Conservation (phyloP, 345 rosid species). For the Melaleuca quinquenervia region DNA sequence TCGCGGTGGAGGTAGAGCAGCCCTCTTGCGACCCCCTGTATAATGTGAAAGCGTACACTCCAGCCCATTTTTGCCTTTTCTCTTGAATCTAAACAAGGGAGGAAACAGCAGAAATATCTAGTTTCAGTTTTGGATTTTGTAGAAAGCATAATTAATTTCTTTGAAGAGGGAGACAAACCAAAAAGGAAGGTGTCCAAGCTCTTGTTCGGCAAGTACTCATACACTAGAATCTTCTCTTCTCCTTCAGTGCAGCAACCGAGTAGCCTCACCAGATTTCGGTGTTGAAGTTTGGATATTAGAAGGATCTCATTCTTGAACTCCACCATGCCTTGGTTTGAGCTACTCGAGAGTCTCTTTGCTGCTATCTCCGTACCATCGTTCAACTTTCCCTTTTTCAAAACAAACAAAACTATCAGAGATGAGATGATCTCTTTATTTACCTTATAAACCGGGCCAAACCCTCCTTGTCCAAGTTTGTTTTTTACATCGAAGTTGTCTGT, state of each 20-base stretch:
- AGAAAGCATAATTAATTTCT: background rate
- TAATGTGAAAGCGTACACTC: slow-evolving; percentile 12
- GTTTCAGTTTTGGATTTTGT: background rate
- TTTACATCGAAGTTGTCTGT: background rate
- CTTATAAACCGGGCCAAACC: slow-evolving; percentile 8
- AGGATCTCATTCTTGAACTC: slow-evolving; percentile 53
- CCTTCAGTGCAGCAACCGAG: slow-evolving; percentile 46
- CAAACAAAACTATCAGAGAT: slow-evolving; percentile 1
- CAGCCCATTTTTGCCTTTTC: slow-evolving; percentile 9
- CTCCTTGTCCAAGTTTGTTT: slow-evolving; percentile 6
- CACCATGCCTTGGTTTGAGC: slow-evolving; percentile 48
- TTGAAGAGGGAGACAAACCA: slow-evolving; percentile 1
- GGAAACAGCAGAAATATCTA: background rate
- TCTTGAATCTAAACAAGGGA: slow-evolving; percentile 3
- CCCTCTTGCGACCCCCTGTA: slow-evolving; percentile 21
- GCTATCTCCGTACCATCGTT: slow-evolving; percentile 35
- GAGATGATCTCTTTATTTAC: background rate
- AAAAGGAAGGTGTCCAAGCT: slow-evolving; percentile 18
- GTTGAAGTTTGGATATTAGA: slow-evolving; percentile 51
- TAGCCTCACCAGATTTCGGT: slow-evolving; percentile 49
- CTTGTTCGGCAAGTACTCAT: slow-evolving; percentile 30
- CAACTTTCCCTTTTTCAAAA: slow-evolving; percentile 31
- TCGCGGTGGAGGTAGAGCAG: slow-evolving; percentile 23
- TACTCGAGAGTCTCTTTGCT: slow-evolving; percentile 43
- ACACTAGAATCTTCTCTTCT: slow-evolving; percentile 44